Evolutionary conservation across 768 basidiomycete genomes (phyloP).

Genomic region (Hysterangium stoloniferum): DNA sequence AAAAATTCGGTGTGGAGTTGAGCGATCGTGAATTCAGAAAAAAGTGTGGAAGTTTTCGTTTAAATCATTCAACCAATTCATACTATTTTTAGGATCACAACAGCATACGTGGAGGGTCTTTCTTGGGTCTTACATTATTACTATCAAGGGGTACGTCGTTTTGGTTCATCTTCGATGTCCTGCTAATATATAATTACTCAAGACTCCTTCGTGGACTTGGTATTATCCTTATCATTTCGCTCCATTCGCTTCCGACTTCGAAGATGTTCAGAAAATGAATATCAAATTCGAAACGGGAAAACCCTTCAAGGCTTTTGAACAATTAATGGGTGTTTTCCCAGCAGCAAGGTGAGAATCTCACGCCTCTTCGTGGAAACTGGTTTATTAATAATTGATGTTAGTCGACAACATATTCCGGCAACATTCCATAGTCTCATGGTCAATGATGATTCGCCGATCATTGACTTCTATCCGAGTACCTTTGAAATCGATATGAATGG

Average conservation of each 20-base stretch:
- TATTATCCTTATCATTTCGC: conserved; percentile 98
- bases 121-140: conserved; percentile 97
- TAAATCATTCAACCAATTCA: conserved; percentile 3
- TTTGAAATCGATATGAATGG: conserved; percentile 99
- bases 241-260: conserved; percentile 94
- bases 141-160: conserved; percentile 81
- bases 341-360: conserved; percentile 60
- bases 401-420: conserved; percentile 81
- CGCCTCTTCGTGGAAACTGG: neutral
- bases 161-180: conserved; percentile 12
- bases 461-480: conserved; percentile 88
- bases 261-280: conserved; percentile 67
- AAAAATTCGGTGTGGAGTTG: conserved; percentile 79
- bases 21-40: conserved; percentile 67
- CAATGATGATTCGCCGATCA: conserved; percentile 80
- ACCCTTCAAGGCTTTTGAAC: conserved; percentile 96
- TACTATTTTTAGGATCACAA: conserved; percentile 52
- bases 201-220: conserved; percentile 98
- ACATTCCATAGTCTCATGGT: conserved; percentile 86
- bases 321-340: conserved; percentile 97
- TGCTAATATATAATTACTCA: neutral
- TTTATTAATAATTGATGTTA: conserved; percentile 24
- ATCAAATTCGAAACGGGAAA: conserved; percentile 72
- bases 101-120: conserved; percentile 86
- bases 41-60: conserved; percentile 38